Evolutionary conservation across 257 asterid genomes (phyloP).

Genomic region (Fraxinus quadrangulata): DNA sequence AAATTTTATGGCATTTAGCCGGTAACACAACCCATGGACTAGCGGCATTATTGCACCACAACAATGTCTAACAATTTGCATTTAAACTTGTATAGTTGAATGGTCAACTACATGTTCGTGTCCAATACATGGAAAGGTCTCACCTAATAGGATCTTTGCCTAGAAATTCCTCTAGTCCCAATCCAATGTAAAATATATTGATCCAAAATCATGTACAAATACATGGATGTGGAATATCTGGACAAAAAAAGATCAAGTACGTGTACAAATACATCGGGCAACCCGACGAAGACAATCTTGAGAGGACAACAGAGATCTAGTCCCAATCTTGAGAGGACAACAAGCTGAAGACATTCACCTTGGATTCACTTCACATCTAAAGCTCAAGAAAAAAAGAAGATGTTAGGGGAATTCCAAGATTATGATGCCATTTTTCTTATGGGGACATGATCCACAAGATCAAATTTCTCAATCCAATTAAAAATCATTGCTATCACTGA

Average conservation of each 20-base stretch:
- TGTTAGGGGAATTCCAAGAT: conserved; percentile 23
- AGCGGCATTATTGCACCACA: not conserved
- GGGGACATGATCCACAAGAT: conserved; percentile 27
- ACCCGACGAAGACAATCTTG: no score
- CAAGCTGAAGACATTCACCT: not conserved
- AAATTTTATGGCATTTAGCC: no score
- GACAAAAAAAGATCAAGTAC: no score
- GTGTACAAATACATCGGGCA: no score
- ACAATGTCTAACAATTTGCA: not conserved
- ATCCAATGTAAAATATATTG: no score
- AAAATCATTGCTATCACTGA: conserved; percentile 21
- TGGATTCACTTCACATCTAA: not conserved
- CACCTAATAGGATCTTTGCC: not conserved
- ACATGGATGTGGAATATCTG: no score
- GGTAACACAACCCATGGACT: not conserved
- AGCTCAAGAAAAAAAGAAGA: conserved; percentile 12
- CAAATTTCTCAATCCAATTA: conserved; percentile 9
- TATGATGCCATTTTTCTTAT: conserved; percentile 26
- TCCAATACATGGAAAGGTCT: not conserved
- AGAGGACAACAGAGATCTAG: no score
- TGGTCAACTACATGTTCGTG: not conserved
- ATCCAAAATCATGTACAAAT: no score
- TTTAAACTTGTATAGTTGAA: not conserved
- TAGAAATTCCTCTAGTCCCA: not conserved
- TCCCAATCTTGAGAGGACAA: not conserved